phyloP scores from a whole-genome alignment of 371 early-diverging fungal species.

The Mortierella sp. region DNA sequence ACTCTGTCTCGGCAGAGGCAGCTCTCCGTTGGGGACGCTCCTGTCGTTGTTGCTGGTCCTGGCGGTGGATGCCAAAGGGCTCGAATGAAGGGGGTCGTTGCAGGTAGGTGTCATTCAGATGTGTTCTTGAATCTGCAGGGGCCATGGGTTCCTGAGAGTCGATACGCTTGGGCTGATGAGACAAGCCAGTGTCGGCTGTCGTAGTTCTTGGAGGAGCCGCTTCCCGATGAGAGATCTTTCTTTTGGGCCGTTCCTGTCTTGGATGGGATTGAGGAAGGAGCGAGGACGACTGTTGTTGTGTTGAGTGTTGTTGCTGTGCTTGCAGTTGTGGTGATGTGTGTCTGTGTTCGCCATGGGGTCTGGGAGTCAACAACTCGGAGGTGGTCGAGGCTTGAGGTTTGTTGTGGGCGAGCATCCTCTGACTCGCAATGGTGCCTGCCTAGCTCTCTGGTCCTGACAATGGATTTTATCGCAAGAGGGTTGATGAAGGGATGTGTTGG shows the following conservation, averaged over 20 bases:
- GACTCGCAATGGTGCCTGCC: background rate
- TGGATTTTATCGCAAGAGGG: background rate
- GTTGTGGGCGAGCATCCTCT: conserved; percentile 14
- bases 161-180: conserved; percentile 1
- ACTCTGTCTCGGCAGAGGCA: background rate
- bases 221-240: conserved; percentile 23
- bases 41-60: background rate
- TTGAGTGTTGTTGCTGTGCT: background rate
- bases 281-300: background rate
- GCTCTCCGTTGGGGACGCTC: background rate
- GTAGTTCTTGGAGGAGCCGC: background rate
- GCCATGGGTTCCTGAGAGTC: conserved; percentile 9
- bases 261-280: background rate
- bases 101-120: background rate
- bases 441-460: background rate
- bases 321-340: background rate
- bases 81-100: conserved; percentile 3
- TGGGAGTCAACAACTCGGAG: background rate
- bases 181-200: background rate
- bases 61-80: background rate
- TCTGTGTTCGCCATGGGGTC: conserved; percentile 11
- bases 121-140: conserved; percentile 10
- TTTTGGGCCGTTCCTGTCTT: conserved; percentile 17
- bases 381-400: conserved; percentile 12
- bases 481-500: background rate